Conservation (phyloP, 495 filamentous ascomycete species). For the Podospora appendiculata region DNA sequence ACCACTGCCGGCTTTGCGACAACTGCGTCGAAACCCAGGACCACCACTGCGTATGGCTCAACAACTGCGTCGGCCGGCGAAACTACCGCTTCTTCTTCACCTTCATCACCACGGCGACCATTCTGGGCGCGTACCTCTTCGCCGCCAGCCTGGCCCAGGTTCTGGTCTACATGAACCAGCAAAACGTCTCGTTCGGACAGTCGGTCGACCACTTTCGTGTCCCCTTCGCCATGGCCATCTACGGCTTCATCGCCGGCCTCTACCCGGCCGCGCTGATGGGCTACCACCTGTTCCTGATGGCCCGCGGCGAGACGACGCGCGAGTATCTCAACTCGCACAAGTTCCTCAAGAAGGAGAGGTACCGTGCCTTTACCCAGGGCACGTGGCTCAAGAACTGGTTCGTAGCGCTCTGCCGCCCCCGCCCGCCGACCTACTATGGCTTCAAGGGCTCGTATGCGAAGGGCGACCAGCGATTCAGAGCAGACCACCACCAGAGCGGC, state of each 20-base stretch:
- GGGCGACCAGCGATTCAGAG: conserved; percentile 76
- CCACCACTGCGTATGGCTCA: conserved; percentile 98
- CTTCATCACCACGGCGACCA: conserved; percentile 67
- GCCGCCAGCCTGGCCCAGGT: conserved; percentile 74
- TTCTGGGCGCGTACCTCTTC: conserved; percentile 70
- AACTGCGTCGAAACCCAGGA: conserved; percentile 97
- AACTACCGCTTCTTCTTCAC: conserved; percentile 98
- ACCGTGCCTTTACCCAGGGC: conserved; percentile 81
- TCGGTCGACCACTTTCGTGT: conserved; percentile 65
- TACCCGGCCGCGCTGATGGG: conserved; percentile 79
- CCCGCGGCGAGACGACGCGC: conserved; percentile 85
- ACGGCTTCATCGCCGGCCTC: conserved; percentile 60
- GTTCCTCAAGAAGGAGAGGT: conserved; percentile 82
- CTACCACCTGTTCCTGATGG: conserved; percentile 88
- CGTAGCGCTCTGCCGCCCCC: conserved; percentile 70
- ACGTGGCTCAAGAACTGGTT: conserved; percentile 72
- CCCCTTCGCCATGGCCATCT: conserved; percentile 85
- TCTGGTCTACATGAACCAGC: conserved; percentile 54
- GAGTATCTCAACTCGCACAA: conserved; percentile 96
- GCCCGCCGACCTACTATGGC: conserved; percentile 82
- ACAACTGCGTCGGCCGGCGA: conserved; percentile 94
- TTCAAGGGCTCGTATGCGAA: conserved; percentile 72
- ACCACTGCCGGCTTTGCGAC: conserved; percentile 94
- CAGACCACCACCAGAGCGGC: background rate
- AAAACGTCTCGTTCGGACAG: conserved; percentile 55